Percentiles rank a stretch among this genome's conserved stretches.
Evolutionary conservation across 352 stramenopile species (phyloP).

Genomic region (Achlya hypogyna): DNA sequence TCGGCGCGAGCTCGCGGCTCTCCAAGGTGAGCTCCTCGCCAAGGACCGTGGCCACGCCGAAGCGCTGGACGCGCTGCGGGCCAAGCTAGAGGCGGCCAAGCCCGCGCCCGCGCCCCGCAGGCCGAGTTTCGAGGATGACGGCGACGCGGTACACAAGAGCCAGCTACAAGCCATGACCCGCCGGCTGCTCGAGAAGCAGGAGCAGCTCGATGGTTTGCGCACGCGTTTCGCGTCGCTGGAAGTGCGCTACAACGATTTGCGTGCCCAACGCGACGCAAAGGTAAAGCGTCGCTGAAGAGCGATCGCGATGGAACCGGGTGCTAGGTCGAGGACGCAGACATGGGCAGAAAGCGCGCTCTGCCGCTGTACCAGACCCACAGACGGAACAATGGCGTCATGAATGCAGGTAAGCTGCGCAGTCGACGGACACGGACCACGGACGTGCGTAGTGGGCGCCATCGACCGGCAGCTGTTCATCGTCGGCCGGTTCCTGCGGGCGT

Average conservation of each 20-base stretch:
- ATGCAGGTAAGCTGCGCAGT: background rate
- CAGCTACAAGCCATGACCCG: conserved; percentile 78
- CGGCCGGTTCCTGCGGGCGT: conserved; percentile 63
- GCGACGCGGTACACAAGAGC: conserved; percentile 11
- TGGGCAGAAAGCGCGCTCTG: conserved; percentile 31
- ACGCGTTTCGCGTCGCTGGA: conserved; percentile 63
- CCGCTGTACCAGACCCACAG: background rate
- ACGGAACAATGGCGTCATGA: background rate
- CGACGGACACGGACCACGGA: background rate
- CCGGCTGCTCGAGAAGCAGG: conserved; percentile 73
- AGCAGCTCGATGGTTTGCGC: conserved; percentile 55
- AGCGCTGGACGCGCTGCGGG: conserved; percentile 11
- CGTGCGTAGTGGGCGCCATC: conserved; percentile 23
- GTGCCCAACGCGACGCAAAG: no score
- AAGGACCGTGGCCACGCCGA: conserved; percentile 29
- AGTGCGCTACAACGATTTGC: conserved; percentile 49
- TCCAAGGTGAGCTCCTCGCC: conserved; percentile 33
- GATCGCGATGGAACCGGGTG: conserved; percentile 34
- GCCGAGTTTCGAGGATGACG: conserved; percentile 20
- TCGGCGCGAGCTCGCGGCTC: conserved; percentile 38
- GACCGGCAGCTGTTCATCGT: conserved; percentile 71
- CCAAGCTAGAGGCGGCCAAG: conserved; percentile 18
- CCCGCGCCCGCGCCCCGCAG: conserved; percentile 16
- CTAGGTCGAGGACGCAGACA: conserved; percentile 52
- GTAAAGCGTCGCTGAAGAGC: conserved; percentile 50